phyloP scores from a whole-genome alignment of 257 asterid species.

The Jacaranda copaia region DNA sequence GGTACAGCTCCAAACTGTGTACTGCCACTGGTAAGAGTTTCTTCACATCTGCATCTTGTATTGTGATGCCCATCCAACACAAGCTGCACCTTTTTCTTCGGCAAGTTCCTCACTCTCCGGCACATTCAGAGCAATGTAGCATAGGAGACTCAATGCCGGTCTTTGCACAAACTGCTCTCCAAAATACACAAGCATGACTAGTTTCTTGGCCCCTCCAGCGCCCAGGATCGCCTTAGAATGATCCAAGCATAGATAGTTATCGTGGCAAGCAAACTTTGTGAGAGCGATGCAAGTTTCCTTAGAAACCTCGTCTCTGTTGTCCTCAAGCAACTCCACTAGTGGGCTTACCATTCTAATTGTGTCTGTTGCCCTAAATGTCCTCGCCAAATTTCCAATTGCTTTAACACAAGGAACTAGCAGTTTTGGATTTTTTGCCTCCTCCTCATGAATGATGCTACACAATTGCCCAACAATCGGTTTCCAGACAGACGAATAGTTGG shows the following conservation, averaged over 20 bases:
- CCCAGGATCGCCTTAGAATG: constrained; percentile 68
- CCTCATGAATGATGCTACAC: constrained; percentile 49
- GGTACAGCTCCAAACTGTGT: constrained; percentile 73
- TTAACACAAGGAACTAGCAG: constrained; percentile 67
- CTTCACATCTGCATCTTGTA: constrained; percentile 56
- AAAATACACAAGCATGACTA: constrained; percentile 70
- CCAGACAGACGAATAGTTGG: constrained; percentile 77
- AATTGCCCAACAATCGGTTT: constrained; percentile 73
- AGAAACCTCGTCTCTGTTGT: constrained; percentile 58
- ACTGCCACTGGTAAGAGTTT: constrained; percentile 57
- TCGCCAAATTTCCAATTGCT: constrained; percentile 68
- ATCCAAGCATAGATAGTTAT: constrained; percentile 62
- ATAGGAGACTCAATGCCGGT: constrained; percentile 53
- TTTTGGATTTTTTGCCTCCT: constrained; percentile 52
- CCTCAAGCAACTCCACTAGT: constrained; percentile 62
- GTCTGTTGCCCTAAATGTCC: no score
- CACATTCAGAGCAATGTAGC: constrained; percentile 61
- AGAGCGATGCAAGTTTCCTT: constrained; percentile 67
- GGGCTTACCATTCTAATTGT: constrained; percentile 72
- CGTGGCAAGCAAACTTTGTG: constrained; percentile 58
- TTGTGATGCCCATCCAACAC: constrained; percentile 80
- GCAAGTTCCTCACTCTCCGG: no score
- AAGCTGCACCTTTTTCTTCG: no score
- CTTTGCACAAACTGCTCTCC: constrained; percentile 71
- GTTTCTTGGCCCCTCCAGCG: constrained; percentile 69